Base-by-base conservation (phyloP, 495 filamentous ascomycete genomes). In the Lichina pygmaea region DNA sequence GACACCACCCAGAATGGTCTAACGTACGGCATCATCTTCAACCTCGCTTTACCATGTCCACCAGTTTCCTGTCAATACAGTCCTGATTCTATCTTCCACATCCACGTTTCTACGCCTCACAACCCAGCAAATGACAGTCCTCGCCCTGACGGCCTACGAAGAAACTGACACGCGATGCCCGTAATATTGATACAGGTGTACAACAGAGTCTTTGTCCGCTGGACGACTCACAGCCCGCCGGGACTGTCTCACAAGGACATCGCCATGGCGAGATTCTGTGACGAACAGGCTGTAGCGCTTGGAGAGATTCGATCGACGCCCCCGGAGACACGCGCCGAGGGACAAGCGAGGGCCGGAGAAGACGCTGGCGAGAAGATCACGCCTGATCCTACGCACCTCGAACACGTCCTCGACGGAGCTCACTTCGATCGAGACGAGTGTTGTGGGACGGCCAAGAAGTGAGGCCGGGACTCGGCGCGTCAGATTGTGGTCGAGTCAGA, bases 171-270 rank as follows among this genome's bases (percentile, higher is more conserved):
- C 34, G 24, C 10, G 33, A 46, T 48, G 16, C 32, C 24, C 24
- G 31, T 32, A 42, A 15, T 15, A n/a, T 33, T 34, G 8, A n/a
- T 43, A 31, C 45, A 76, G 72, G 63, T 69, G 7, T 78, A 70
- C 57, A 75, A 75, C 50, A 70, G 60, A 31, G 66, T 65, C 12
- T 65, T 65, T 51, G 72, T 78, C 46, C 64, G 71, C 38, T 84
- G 77, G 80, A 84, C 78, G 9, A 84, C 80, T 13, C 78, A 86
- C 58, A 63, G 63, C 41, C 77, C 76, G 8, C 62, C 65, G 16
- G 78, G 80, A n/a, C 63, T 86, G n/a, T 76, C 75, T 0, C 48
- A 59, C 24, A 76, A 75, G 50, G 80, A 86, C 53, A 56, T 77
- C 36, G 55, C 64, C 12, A 66, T 84, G 59, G 80, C 80, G 0